Evolutionary conservation across 1,284 basidiomycete genomes (phyloP), one percentile per base, ranked within the genome.

Genomic region (Wolfiporia cocos): DNA sequence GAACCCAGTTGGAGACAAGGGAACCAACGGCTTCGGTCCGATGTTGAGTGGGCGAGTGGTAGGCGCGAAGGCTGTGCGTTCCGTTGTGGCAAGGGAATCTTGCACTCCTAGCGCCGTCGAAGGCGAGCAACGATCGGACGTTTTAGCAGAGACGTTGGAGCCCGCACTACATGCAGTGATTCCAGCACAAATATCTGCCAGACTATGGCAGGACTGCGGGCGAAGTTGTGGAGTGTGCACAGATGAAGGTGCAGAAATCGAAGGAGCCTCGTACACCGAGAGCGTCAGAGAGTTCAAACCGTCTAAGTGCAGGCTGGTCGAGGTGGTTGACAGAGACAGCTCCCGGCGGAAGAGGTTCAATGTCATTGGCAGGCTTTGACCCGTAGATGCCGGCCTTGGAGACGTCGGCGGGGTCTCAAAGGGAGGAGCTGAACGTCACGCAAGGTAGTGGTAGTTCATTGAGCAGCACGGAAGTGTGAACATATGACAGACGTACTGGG

Each of bases 321-420:
- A 50, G 22, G 49, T 49, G 4, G 47, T 29, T 1, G 50, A 50
- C 2, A 44, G 7, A 4, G 44, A 30, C 2, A 43, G 38, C 10
- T 44, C 42, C 26, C 49, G 46, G 15, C 48, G 34, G 22, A 47
- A 37, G 17, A 46, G 23, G 12, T 43, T 36, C 11, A 51, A 41
- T 1, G 50, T 36, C 17, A 45, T 30, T 2, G 18, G 15, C 11
- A 5, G 38, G 38, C 19, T 26, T 23, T n/a, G n/a, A n/a, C 12
- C 21, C 9, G 28, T 17, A n/a, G 34, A 18, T 3, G 23, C 21
- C 10, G 48, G 37, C 2, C 34, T 28, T 5, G 55, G 53, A 4
- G 52, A 48, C 5, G 41, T 53, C 12, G 51, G 44, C 11, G 55
- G 52, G 4, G 55, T 54, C 20, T 48, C 38, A 34, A 55, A 57